Evolutionary conservation across 2,329 filamentous ascomycete species (phyloP).

Genomic region (Boeremia lycopersici): DNA sequence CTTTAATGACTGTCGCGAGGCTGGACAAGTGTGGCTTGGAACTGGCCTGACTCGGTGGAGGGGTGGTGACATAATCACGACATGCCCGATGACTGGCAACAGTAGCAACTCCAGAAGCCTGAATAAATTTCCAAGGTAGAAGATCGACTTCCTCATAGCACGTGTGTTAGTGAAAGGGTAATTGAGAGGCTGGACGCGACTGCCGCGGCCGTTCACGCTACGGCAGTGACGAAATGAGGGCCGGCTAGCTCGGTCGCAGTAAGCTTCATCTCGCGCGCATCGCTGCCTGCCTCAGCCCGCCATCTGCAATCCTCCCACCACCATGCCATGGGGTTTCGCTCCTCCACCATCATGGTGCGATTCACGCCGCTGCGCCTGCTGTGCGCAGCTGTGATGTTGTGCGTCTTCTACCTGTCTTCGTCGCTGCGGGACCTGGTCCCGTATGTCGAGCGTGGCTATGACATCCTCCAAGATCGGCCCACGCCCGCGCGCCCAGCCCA

Average conservation of each 20-base stretch:
- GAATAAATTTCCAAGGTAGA: not conserved
- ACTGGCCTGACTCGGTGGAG: not conserved
- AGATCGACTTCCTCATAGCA: not conserved
- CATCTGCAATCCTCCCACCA: slow-evolving; percentile 2
- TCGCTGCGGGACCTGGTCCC: slow-evolving; percentile 32
- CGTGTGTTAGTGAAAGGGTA: not conserved
- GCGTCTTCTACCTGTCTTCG: slow-evolving; percentile 30
- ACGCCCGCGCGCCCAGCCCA: slow-evolving; percentile 26
- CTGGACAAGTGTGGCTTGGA: not conserved
- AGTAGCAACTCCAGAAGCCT: not conserved
- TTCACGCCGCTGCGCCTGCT: slow-evolving; percentile 44
- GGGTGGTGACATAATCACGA: not conserved
- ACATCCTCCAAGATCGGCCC: slow-evolving; percentile 37
- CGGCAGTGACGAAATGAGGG: slow-evolving; percentile 5
- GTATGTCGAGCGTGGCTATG: slow-evolving; percentile 39
- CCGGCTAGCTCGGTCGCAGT: slow-evolving; percentile 3
- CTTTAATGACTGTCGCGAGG: not conserved
- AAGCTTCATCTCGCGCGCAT: slow-evolving; percentile 10
- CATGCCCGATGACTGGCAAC: not conserved
- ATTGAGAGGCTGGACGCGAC: slow-evolving; percentile 5
- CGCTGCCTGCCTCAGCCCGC: not conserved
- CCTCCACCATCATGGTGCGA: slow-evolving; percentile 43
- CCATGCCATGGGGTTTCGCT: slow-evolving; percentile 18
- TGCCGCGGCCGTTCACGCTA: slow-evolving; percentile 1
- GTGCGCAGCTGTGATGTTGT: slow-evolving; percentile 35